Percentiles rank a stretch among this genome's conserved stretches.
Conservation (phyloP, 345 rosid genomes). For the Xanthoceras sorbifolium region DNA sequence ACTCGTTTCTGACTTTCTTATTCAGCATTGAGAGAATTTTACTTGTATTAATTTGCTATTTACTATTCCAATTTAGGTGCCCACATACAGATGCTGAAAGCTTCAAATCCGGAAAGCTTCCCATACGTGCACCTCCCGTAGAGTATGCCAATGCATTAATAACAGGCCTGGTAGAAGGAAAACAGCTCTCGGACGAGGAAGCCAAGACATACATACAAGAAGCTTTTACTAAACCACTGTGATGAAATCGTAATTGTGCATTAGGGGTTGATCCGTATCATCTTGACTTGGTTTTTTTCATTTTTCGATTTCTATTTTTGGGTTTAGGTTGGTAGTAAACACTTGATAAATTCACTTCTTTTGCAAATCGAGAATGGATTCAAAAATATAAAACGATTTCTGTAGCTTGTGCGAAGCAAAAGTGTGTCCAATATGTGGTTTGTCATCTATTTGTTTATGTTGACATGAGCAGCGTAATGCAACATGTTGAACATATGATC, state of each 20-base stretch:
- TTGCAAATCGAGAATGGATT: too few relatives aligned
- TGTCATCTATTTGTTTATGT: too few relatives aligned
- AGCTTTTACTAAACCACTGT: conserved; percentile 58
- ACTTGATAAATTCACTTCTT: too few relatives aligned
- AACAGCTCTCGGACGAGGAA: conserved; percentile 54
- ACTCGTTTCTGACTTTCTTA: neutral
- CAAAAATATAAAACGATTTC: too few relatives aligned
- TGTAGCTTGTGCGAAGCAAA: too few relatives aligned
- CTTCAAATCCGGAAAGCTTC: conserved; percentile 55
- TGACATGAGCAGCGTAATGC: too few relatives aligned
- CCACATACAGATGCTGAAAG: conserved; percentile 32
- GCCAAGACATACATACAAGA: conserved; percentile 63
- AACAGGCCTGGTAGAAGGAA: conserved; percentile 78
- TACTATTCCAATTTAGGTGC: conserved; percentile 50
- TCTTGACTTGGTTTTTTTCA: too few relatives aligned
- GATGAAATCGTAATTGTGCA: conserved; percentile 8
- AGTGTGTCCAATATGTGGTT: too few relatives aligned
- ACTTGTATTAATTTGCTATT: neutral
- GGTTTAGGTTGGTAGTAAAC: too few relatives aligned
- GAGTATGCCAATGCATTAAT: conserved; percentile 53
- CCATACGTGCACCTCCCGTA: conserved; percentile 48
- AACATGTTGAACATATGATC: too few relatives aligned
- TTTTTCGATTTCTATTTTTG: too few relatives aligned
- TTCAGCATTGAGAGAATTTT: neutral
- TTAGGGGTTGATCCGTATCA: neutral